Percentiles rank a stretch among this genome's conserved stretches.
These are phyloP conservation scores for Alternaria consortialis DNA, from an alignment of 2,329 filamentous ascomycete species.

Conservation along the genomic window DNA sequence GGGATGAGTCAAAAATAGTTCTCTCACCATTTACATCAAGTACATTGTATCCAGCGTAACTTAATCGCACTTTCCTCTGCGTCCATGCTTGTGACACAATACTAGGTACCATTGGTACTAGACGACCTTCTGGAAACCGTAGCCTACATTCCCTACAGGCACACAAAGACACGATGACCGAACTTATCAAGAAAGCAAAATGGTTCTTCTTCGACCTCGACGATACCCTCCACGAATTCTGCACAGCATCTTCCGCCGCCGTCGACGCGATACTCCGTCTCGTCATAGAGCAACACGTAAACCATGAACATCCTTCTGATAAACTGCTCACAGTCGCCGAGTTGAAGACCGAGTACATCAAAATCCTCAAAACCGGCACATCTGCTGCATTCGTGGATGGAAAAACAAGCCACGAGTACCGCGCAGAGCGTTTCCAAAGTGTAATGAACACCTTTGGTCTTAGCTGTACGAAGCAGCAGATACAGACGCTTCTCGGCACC, in stretches of 20 bases:
- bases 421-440: constrained; percentile 50
- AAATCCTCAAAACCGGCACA: constrained; percentile 49
- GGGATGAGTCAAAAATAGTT: neutral
- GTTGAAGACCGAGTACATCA: constrained; percentile 42
- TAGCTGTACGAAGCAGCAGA: neutral
- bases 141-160: neutral
- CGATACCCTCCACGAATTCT: constrained; percentile 60
- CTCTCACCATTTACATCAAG: neutral
- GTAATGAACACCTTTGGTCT: neutral
- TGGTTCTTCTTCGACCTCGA: constrained; percentile 62
- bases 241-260: constrained; percentile 52
- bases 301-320: neutral
- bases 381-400: constrained; percentile 57
- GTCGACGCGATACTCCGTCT: constrained; percentile 43
- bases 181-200: neutral
- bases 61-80: neutral
- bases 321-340: neutral
- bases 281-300: constrained; percentile 30
- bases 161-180: neutral
- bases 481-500: neutral
- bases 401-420: constrained; percentile 56
- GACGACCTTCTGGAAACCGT: neutral
- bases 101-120: neutral
- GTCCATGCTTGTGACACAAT: neutral
- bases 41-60: neutral